phyloP scores from a whole-genome alignment of 2,329 filamentous ascomycete species.

The Nigrospora sphaerica region DNA sequence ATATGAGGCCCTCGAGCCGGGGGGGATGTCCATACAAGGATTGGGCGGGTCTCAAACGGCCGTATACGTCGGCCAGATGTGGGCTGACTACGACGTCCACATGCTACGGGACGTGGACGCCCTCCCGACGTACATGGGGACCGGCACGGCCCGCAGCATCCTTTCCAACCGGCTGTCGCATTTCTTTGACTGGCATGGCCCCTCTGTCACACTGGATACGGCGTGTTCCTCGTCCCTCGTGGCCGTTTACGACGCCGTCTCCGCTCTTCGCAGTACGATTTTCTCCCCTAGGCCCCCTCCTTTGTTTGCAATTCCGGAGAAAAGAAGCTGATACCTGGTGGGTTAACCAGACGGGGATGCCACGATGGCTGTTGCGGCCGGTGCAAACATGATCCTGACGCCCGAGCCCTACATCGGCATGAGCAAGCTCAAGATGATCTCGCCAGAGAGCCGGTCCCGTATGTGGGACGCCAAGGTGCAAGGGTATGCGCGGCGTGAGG shows the following conservation, averaged over 20 bases:
- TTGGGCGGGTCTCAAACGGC: slow-evolving; percentile 6
- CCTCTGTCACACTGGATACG: neutral
- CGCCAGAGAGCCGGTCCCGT: slow-evolving; percentile 32
- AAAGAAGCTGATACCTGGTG: too few relatives aligned
- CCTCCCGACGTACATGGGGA: slow-evolving; percentile 6
- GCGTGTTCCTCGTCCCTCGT: neutral
- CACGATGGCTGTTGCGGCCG: neutral
- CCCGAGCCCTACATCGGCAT: slow-evolving; percentile 36
- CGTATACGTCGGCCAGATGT: slow-evolving; percentile 17
- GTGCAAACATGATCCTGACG: slow-evolving; percentile 13
- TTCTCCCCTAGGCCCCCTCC: too few relatives aligned
- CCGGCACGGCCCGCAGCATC: neutral
- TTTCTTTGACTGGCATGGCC: neutral
- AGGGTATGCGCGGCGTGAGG: neutral
- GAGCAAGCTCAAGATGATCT: slow-evolving; percentile 35
- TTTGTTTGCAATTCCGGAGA: too few relatives aligned
- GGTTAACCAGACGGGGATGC: slow-evolving; percentile 2
- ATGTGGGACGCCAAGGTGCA: slow-evolving; percentile 44
- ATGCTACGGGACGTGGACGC: slow-evolving; percentile 15
- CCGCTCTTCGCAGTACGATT: slow-evolving; percentile 14
- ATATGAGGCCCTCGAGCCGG: slow-evolving; percentile 28
- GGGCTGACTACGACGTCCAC: slow-evolving; percentile 14
- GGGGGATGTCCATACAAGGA: slow-evolving; percentile 2
- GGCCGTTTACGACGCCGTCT: neutral
- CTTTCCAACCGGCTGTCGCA: neutral